Base-by-base conservation (phyloP, 176 grass and related monocot species). In the Avena atlantica region DNA sequence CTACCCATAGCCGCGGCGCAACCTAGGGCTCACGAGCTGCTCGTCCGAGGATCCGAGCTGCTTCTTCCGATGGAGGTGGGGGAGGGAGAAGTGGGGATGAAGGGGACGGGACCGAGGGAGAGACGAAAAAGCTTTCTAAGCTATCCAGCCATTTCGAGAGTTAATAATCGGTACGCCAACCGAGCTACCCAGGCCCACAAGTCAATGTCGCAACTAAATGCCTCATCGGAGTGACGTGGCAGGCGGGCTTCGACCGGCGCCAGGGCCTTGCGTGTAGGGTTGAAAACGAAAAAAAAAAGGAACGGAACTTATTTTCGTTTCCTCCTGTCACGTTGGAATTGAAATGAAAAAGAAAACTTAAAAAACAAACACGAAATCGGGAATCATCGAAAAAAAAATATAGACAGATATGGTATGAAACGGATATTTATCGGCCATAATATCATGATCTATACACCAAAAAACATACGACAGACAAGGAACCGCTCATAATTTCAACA, bases 71-170 rank as follows among this genome's bases (percentile, higher is more conserved):
- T 68, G 24, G 45, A 53, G 55, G 58, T 64, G 71, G 42, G 25
- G 65, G 20, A 37, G 63, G 7, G 40, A 11, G 63, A 2, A 12
- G 34, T 17, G 36, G 20, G 13, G 9, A 48, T 25, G n/a, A 8
- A 57, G 49, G 65, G 49, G 65, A 25, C 49, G 8, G 15, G 20
- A 1, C 45, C 5, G 8, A 48, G 8, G 10, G 31, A 12, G 9
- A 53, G 64, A 23, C 27, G 51, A 42, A 44, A 44, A 52, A 56
- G 65, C 66, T 83, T 57, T 5, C 24, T 8, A 14, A 14, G 51
- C 65, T 42, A 60, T 79, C 77, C 77, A 42, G 77, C 77, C 77
- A 79, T 61, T 44, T 60, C 34, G 25, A 77, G 74, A 77, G 74
- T 57, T 77, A 77, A 56, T 75, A 75, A 50, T 29, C 72, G 47